Conservation (phyloP, 176 grass and related monocot species). For the Dactylis glomerata region DNA sequence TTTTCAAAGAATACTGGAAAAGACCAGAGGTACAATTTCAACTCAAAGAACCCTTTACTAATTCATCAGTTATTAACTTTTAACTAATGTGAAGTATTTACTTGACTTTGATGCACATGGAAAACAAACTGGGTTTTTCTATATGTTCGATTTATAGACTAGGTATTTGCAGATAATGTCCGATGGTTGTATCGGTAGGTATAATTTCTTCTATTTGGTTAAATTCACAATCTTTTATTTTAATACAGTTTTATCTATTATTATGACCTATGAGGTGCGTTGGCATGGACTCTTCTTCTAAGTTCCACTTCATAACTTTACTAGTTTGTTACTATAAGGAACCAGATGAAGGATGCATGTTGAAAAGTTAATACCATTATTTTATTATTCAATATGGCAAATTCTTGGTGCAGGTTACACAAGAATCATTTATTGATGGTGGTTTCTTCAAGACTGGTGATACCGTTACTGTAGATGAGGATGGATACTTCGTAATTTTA, state of each 20-base stretch:
- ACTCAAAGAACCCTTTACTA: not conserved
- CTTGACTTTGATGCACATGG: not conserved
- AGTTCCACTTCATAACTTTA: conserved; percentile 10
- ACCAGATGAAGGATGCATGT: conserved; percentile 8
- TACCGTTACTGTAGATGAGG: conserved; percentile 79
- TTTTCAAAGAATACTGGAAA: conserved; percentile 98
- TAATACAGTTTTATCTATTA: not conserved
- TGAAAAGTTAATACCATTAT: conserved; percentile 24
- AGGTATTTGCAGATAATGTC: not conserved
- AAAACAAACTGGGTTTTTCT: not conserved
- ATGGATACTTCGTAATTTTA: conserved; percentile 87
- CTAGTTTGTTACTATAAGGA: not conserved
- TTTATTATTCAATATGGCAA: conserved; percentile 13
- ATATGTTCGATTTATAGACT: not conserved
- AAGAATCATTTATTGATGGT: conserved; percentile 71
- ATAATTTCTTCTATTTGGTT: not conserved
- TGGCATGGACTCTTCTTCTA: not conserved
- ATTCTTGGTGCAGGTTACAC: conserved; percentile 64
- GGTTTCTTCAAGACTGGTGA: conserved; percentile 97
- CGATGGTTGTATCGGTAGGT: not conserved
- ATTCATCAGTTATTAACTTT: not conserved
- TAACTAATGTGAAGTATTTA: conserved; percentile 9
- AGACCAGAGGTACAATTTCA: conserved; percentile 56
- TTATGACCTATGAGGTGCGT: not conserved
- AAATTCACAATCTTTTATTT: conserved; percentile 2